A percentile compares a stretch with the other conserved stretches of the same genome.
phyloP scores from a whole-genome alignment of 257 asterid genomes.

The Plantago major region DNA sequence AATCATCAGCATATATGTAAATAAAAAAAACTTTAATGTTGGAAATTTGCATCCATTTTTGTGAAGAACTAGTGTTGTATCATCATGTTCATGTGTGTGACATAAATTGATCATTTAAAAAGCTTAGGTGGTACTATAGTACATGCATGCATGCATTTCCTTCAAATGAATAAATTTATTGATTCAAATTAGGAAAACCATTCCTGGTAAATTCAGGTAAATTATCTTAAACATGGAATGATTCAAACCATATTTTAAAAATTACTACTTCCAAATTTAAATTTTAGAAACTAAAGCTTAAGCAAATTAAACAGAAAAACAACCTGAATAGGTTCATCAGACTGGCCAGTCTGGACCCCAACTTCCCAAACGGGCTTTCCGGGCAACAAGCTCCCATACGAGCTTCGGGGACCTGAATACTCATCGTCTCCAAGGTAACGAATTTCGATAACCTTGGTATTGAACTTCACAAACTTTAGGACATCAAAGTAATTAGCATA shows the following conservation, averaged over 20 bases:
- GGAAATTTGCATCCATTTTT: too few relatives aligned
- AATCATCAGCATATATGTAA: too few relatives aligned
- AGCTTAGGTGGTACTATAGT: not conserved
- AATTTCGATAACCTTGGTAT: conserved; percentile 76
- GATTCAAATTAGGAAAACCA: not conserved
- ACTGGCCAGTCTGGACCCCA: conserved; percentile 49
- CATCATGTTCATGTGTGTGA: too few relatives aligned
- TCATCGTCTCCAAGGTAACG: conserved; percentile 46
- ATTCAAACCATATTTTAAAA: not conserved
- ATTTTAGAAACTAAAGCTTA: not conserved
- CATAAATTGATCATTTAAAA: too few relatives aligned
- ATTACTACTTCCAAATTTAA: not conserved
- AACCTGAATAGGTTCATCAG: conserved; percentile 60
- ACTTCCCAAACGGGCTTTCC: conserved; percentile 83
- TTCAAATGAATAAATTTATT: not conserved
- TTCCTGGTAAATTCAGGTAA: conserved; percentile 4
- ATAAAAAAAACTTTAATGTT: too few relatives aligned
- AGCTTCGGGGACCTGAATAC: conserved; percentile 11
- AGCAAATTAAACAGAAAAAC: not conserved
- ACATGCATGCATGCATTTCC: conserved; percentile 24
- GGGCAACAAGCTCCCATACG: conserved; percentile 42
- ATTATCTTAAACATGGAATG: not conserved
- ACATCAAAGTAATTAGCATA: conserved; percentile 65
- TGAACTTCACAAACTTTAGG: conserved; percentile 54
- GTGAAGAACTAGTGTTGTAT: too few relatives aligned